phyloP scores from a whole-genome alignment of 31 red algal genomes.

The Odonthalia washingtoniensis region DNA sequence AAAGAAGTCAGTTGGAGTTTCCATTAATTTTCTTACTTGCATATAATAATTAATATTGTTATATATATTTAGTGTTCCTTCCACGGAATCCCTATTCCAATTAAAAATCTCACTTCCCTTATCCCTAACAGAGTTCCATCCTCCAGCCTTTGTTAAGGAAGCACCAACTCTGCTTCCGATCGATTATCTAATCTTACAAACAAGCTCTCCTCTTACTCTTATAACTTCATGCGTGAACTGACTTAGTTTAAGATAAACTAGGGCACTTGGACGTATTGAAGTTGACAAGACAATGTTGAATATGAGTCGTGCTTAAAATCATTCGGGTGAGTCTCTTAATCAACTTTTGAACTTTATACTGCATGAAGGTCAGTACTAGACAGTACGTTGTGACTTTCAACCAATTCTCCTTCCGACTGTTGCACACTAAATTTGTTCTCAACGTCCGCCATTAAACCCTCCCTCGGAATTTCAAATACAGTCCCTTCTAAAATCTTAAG shows the following conservation, averaged over 20 bases:
- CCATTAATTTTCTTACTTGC: too few relatives aligned
- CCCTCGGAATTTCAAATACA: not conserved
- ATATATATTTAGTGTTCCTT: too few relatives aligned
- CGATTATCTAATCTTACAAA: too few relatives aligned
- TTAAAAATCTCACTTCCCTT: too few relatives aligned
- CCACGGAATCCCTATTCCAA: too few relatives aligned
- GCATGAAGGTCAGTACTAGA: not conserved
- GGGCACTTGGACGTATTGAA: not conserved
- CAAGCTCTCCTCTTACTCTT: too few relatives aligned
- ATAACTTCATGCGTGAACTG: conserved; percentile 10
- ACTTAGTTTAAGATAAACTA: not conserved
- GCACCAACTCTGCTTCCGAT: too few relatives aligned
- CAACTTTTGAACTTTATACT: not conserved
- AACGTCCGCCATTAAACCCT: not conserved
- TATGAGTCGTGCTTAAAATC: not conserved
- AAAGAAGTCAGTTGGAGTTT: too few relatives aligned
- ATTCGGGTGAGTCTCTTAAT: not conserved
- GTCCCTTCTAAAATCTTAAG: not conserved
- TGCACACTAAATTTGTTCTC: not conserved
- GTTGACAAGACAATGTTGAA: not conserved
- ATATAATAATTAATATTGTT: too few relatives aligned
- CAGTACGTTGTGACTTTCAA: not conserved
- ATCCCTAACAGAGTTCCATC: too few relatives aligned
- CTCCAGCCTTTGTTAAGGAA: not conserved
- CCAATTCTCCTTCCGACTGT: not conserved